Conservation (phyloP, 2,329 filamentous ascomycete genomes). For the Botrytis medusae region DNA sequence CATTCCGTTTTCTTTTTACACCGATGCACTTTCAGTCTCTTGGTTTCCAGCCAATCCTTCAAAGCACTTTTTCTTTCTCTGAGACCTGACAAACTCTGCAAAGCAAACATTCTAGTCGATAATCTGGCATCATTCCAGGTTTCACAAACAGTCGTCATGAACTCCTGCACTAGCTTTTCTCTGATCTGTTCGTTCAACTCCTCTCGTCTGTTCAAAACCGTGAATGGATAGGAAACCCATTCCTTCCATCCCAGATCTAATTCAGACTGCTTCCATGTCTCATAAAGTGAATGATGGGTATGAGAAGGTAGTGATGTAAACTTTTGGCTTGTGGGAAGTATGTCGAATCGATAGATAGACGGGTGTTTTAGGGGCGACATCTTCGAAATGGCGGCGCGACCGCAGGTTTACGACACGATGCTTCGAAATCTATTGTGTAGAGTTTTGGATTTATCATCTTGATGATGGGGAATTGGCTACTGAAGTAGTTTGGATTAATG, state of each 20-base stretch:
- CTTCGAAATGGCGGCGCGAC: not conserved
- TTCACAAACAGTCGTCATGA: not conserved
- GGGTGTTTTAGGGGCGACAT: not conserved
- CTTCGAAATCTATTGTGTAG: not conserved
- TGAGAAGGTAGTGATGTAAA: not conserved
- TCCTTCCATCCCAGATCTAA: not conserved
- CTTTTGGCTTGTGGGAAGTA: not conserved
- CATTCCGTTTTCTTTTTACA: not conserved
- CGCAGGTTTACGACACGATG: not conserved
- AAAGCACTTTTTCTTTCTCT: not conserved
- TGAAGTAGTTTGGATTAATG: not conserved
- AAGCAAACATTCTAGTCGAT: not conserved
- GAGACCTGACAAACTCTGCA: not conserved
- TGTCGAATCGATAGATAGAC: not conserved
- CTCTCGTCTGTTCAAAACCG: not conserved
- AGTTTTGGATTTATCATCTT: not conserved
- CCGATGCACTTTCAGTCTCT: not conserved
- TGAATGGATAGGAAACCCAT: not conserved
- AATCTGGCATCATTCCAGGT: not conserved
- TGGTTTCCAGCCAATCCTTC: not conserved
- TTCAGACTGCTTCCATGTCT: not conserved
- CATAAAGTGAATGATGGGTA: fast-evolving
- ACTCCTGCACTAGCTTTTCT: not conserved
- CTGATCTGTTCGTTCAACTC: not conserved
- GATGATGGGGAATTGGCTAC: not conserved